phyloP scores from a whole-genome alignment of 495 filamentous ascomycete genomes.

The Neurospora pannonica region DNA sequence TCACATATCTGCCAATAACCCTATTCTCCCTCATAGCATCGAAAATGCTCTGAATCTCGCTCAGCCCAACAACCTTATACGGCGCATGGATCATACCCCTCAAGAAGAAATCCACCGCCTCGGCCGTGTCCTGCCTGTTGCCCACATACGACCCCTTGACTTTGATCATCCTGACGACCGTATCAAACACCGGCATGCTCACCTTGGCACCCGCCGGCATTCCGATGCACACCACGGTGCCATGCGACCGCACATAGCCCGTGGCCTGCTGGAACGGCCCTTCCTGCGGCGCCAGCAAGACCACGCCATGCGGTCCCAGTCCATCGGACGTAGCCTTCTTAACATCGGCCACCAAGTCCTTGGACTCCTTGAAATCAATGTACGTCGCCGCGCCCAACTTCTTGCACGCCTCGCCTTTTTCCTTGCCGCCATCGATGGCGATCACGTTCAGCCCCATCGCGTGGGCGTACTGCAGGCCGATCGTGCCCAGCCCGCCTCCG shows the following conservation, averaged over 20 bases:
- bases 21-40: constrained; percentile 59
- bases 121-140: constrained; percentile 68
- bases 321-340: constrained; percentile 62
- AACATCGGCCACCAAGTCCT: constrained; percentile 71
- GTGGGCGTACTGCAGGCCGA: constrained; percentile 74
- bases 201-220: constrained; percentile 68
- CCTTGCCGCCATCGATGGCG: constrained; percentile 68
- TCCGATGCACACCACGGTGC: constrained; percentile 71
- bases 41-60: constrained; percentile 64
- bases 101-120: constrained; percentile 79
- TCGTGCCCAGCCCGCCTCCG: constrained; percentile 67
- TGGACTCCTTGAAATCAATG: constrained; percentile 64
- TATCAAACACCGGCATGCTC: constrained; percentile 72
- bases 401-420: constrained; percentile 62
- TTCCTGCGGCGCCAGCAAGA: constrained; percentile 74
- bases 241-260: constrained; percentile 67
- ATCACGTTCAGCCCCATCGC: constrained; percentile 77
- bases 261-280: constrained; percentile 88
- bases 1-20: constrained; percentile 79
- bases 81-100: constrained; percentile 75
- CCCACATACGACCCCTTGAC: constrained; percentile 91
- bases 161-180: constrained; percentile 71
- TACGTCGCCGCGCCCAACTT: constrained; percentile 59
- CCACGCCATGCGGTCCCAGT: constrained; percentile 74
- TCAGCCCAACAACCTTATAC: constrained; percentile 68